These are phyloP conservation scores for Neurospora sp. DNA, from an alignment of 495 filamentous ascomycete genomes.

Conservation along the genomic window DNA sequence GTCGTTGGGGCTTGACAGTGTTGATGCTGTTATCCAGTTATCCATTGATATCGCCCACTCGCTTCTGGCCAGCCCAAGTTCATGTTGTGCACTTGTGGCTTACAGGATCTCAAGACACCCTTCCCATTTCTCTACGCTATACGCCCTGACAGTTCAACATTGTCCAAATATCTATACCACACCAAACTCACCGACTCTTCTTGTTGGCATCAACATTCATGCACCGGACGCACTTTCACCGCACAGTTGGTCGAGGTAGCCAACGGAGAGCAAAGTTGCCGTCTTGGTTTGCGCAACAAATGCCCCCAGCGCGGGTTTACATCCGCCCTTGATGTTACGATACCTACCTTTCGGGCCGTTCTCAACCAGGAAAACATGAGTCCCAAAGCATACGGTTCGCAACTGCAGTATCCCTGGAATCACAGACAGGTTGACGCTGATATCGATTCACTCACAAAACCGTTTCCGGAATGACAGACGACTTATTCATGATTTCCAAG, in stretches of 20 bases:
- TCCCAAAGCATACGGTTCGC: background rate
- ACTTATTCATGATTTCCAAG: background rate
- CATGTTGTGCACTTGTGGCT: background rate
- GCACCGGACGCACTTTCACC: background rate
- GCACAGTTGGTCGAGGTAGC: background rate
- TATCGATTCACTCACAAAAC: background rate
- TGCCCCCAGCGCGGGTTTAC: background rate
- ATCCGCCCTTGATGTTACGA: background rate
- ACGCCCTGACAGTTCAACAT: background rate
- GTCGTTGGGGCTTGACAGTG: background rate
- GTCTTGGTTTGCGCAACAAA: background rate
- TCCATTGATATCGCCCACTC: background rate
- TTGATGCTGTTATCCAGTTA: background rate
- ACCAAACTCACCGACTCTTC: background rate
- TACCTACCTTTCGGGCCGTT: background rate
- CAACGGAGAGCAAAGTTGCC: background rate
- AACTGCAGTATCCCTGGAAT: background rate
- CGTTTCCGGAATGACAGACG: background rate
- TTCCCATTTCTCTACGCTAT: background rate
- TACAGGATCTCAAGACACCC: background rate
- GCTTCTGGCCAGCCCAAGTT: background rate
- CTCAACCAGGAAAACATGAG: background rate
- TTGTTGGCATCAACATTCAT: background rate
- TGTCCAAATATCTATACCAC: background rate
- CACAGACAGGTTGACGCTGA: background rate